Evolutionary conservation across 768 basidiomycete species (phyloP), one percentile per base, ranked within the genome.

Genomic region (Hericium rajendrae): DNA sequence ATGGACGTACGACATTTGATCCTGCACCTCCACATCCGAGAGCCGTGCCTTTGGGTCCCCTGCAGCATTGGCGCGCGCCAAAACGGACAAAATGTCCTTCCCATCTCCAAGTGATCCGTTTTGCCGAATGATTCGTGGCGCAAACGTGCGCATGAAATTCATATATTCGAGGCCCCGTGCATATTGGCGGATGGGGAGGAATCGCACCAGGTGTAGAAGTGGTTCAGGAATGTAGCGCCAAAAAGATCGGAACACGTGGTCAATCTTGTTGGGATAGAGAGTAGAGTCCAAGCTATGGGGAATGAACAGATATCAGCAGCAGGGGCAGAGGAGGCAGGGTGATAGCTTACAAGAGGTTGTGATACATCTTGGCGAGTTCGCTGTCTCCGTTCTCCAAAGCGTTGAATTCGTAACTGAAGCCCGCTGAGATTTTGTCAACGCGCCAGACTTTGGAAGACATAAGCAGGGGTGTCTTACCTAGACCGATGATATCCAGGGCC

Each of bases 401-500:
- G 46, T 56, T 59, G 15, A 62, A 62, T 26, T 55, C 51, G n/a
- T 32, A 57, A 28, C 61, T 56, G 51, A 62, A 62, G n/a, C 59
- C 59, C 32, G 61, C 61, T 62, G 22, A 9, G 48, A 50, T 15
- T 1, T n/a, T 10, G 6, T 41, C 10, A 28, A 13, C 18, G 18
- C 22, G 55, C 5, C 50, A 16, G 46, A 22, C 16, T 40, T 15
- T 15, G 11, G 3, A 18, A 24, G 15, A 22, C 37, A 40, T 2
- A n/a, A 38, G 6, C n/a, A 4, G 9, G 6, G 26, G 8, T 26
- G 15, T 6, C 48, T 52, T 26, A 69, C 68, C 59, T 59, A 67
- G 62, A 1, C 64, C 66, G 38, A 69, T 69, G 24, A 66, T 56
- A 38, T 69, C 68, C 3, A 69, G 54, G 15, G 68, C 64, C 41